Percentiles rank a stretch among this genome's conserved stretches.
Evolutionary conservation across 305 asterid species (phyloP).

Genomic region (Fraxinus sp.): DNA sequence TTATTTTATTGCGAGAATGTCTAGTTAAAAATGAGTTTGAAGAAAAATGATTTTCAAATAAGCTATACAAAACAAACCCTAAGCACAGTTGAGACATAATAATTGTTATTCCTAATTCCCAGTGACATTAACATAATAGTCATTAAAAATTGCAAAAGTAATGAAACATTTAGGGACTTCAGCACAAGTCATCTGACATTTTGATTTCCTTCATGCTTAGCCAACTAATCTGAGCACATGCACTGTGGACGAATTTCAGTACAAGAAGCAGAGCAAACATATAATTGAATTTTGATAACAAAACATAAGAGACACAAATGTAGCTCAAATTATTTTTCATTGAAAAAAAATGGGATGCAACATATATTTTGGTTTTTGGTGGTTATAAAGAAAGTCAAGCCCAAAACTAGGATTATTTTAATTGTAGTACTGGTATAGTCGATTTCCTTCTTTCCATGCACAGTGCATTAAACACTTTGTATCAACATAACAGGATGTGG

Average conservation of each 20-base stretch:
- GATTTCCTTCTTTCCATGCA: background rate
- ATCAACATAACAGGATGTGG: background rate
- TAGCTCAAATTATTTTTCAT: background rate
- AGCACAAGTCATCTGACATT: background rate
- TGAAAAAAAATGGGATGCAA: background rate
- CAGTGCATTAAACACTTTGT: background rate
- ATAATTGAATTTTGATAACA: background rate
- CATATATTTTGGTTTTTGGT: background rate
- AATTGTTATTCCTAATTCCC: background rate
- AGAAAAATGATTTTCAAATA: background rate
- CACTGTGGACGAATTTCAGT: background rate
- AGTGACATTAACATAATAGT: background rate
- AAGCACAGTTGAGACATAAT: background rate
- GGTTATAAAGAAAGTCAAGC: background rate
- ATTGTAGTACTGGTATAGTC: background rate
- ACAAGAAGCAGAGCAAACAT: background rate
- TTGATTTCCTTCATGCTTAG: background rate
- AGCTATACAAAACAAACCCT: background rate
- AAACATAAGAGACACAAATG: background rate
- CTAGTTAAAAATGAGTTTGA: background rate
- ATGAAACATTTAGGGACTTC: background rate
- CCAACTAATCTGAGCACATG: background rate
- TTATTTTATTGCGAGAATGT: no score
- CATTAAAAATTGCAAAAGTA: background rate
- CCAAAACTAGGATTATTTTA: background rate